phyloP scores from a whole-genome alignment of 1,284 basidiomycete genomes.

The Trichosporon coremiiforme region DNA sequence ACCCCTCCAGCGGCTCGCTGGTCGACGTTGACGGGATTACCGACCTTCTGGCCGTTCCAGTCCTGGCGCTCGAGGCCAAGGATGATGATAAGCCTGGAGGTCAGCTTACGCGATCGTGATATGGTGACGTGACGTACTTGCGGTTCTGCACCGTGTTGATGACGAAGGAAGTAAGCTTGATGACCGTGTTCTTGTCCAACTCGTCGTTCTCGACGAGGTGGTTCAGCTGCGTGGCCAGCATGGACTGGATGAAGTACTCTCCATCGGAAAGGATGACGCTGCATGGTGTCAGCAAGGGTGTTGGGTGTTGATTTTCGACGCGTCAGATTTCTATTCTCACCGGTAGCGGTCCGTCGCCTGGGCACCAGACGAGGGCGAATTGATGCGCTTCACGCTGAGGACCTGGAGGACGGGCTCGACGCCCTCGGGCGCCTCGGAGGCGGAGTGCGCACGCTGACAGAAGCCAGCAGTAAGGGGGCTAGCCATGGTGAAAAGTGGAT shows the following conservation, averaged over 20 bases:
- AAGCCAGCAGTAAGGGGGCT: conserved; percentile 49
- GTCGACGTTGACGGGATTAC: conserved; percentile 64
- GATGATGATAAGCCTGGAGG: conserved; percentile 76
- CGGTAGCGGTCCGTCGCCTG: conserved; percentile 53
- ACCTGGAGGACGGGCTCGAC: conserved; percentile 72
- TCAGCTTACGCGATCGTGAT: conserved; percentile 10
- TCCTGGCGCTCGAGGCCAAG: conserved; percentile 68
- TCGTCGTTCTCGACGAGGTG: conserved; percentile 69
- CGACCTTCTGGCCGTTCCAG: conserved; percentile 68
- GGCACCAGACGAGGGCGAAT: conserved; percentile 41
- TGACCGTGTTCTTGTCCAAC: conserved; percentile 72
- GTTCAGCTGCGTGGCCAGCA: conserved; percentile 94
- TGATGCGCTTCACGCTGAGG: conserved; percentile 77
- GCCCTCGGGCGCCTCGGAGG: conserved; percentile 40
- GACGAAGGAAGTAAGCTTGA: conserved; percentile 74
- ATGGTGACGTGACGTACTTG: conserved; percentile 61
- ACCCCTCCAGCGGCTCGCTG: conserved; percentile 38
- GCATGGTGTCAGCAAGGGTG: conserved; percentile 16
- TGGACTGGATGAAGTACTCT: conserved; percentile 78
- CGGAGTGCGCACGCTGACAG: conserved; percentile 41
- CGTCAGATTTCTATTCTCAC: conserved; percentile 34
- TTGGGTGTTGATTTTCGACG: not conserved
- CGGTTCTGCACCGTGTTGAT: conserved; percentile 83
- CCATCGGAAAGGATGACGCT: conserved; percentile 69
- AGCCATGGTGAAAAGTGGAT: conserved; percentile 36